phyloP scores from a whole-genome alignment of 1,139 yeast species.

The Debaryomycetaceae sp. region DNA sequence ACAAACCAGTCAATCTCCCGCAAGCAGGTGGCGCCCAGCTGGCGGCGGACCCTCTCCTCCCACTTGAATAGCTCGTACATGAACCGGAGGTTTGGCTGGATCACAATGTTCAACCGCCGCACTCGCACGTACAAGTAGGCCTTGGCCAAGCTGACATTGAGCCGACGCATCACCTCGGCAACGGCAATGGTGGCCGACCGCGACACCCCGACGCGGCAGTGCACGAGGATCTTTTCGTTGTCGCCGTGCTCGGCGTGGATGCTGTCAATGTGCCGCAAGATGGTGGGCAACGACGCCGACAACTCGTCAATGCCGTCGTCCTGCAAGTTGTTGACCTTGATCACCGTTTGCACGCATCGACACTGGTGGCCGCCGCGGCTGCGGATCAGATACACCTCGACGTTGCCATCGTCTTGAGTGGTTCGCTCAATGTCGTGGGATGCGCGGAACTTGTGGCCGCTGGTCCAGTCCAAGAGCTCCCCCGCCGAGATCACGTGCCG shows the following conservation, averaged over 20 bases:
- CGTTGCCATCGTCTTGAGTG: slow-evolving; percentile 25
- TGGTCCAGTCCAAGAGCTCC: slow-evolving; percentile 66
- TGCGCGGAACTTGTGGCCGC: slow-evolving; percentile 26
- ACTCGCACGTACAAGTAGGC: slow-evolving; percentile 46
- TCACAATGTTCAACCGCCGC: slow-evolving; percentile 42
- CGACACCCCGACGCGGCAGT: slow-evolving; percentile 50
- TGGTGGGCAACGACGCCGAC: slow-evolving; percentile 29
- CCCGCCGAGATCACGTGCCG: slow-evolving; percentile 83
- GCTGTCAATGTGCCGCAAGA: slow-evolving; percentile 33
- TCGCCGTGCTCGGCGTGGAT: slow-evolving; percentile 24
- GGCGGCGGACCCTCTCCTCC: slow-evolving; percentile 32
- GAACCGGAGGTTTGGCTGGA: slow-evolving; percentile 45
- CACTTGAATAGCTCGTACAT: slow-evolving; percentile 49
- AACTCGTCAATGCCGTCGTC: slow-evolving; percentile 48
- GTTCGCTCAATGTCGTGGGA: slow-evolving; percentile 22
- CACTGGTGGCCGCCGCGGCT: slow-evolving; percentile 2
- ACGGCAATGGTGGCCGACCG: slow-evolving; percentile 47
- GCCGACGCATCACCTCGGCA: slow-evolving; percentile 44
- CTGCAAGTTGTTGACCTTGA: slow-evolving; percentile 43
- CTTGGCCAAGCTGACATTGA: slow-evolving; percentile 31
- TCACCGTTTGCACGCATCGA: slow-evolving; percentile 26
- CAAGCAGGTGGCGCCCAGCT: slow-evolving; percentile 15
- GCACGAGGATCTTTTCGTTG: slow-evolving; percentile 35
- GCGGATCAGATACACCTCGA: slow-evolving; percentile 28
- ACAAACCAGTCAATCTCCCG: slow-evolving; percentile 87